Base-by-base conservation (phyloP, 768 basidiomycete genomes). In the Clavulina sp. region DNA sequence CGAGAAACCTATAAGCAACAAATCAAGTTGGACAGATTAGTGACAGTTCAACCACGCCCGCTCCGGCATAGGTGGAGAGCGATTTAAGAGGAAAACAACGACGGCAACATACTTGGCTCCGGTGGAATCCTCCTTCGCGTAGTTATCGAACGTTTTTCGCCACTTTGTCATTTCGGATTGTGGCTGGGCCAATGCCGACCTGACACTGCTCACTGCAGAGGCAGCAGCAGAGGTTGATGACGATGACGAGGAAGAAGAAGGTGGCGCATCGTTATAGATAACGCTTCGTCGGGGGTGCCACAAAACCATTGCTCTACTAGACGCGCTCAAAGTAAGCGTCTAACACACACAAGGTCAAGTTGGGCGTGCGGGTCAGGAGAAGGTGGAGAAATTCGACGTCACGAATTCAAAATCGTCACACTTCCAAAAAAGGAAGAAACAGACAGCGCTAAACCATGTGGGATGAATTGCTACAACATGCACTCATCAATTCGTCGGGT, bases 121-220 rank as follows among this genome's bases (percentile, higher is more conserved):
- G 40, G 83, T 74, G n/a, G n/a, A n/a, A 32, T 77, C 63, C 31
- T 78, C 70, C 64, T 79, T 84, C 41, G 91, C 83, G 61, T 88
- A 83, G 40, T 73, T 58, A 52, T 95, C 91, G 65, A 95, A 96
- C 2, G 77, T 78, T 60, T 87, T 74, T 63, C 76, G 77, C 92
- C 92, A 96, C 57, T 85, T 77, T 64, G 76, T 83, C 48, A 91
- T 68, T 66, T 96, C 91, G 60, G 65, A 80, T 63, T 93, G 88
- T 32, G 80, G 84, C 29, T 78, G 69, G 29, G 78, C 66, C 40
- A 88, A 73, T 19, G 73, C 82, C 53, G 70, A 76, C 58, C 81
- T 78, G 53, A 86, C 78, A 41, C 70, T 72, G 57, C 75, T 72
- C 52, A 88, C 58, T 18, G 54, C 31, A 51, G 53, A 26, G 23